These are phyloP conservation scores for Calonectria pauciramosa DNA, from an alignment of 2,329 filamentous ascomycete genomes.

Conservation along the genomic window DNA sequence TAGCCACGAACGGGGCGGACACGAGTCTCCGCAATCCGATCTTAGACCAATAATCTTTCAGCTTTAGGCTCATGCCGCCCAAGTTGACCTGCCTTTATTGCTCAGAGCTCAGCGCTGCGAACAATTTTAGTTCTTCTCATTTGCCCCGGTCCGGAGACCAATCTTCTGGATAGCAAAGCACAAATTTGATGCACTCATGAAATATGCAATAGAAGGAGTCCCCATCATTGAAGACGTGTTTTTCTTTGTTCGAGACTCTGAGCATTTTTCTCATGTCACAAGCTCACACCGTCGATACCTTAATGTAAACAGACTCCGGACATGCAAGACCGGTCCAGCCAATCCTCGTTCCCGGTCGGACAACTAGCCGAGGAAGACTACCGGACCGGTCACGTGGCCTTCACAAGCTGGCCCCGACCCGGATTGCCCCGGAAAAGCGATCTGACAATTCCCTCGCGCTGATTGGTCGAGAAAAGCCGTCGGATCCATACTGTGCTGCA, in stretches of 20 bases:
- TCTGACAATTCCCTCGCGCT: conserved; percentile 46
- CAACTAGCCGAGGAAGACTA: conserved; percentile 37
- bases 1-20: neutral
- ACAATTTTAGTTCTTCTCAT: neutral
- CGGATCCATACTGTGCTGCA: conserved; percentile 36
- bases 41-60: neutral
- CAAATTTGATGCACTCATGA: neutral
- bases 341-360: neutral
- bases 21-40: neutral
- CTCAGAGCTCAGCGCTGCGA: neutral
- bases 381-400: conserved; percentile 32
- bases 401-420: conserved; percentile 44
- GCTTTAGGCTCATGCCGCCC: neutral
- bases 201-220: neutral
- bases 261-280: neutral
- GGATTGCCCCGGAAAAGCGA: conserved; percentile 48
- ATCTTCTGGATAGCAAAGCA: neutral
- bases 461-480: conserved; percentile 40
- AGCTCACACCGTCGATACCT: neutral
- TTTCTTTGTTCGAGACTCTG: neutral
- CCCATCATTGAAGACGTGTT: neutral
- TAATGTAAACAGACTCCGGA: neutral
- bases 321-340: neutral
- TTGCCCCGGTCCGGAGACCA: neutral
- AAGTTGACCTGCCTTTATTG: neutral